Evolutionary conservation across 2,329 filamentous ascomycete genomes (phyloP), one percentile per base, ranked within the genome.

Genomic region (Phaeomoniella chlamydospora): DNA sequence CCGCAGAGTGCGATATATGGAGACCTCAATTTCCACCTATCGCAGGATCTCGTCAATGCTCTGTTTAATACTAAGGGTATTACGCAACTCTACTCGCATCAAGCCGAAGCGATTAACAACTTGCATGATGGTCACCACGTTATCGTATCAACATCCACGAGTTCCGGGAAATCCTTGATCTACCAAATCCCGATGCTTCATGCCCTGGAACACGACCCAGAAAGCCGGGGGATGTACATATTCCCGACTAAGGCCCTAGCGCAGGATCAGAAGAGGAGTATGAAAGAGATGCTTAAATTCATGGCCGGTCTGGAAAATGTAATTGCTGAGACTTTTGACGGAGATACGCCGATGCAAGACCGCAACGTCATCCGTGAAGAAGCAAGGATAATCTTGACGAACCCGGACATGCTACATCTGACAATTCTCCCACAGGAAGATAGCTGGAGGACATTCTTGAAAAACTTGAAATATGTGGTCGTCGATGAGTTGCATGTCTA

Each of bases 201-300:
- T 51, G 80, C 84, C 34, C 62, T 98, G 2, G 88, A 98, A 55
- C 65, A 74, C 36, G 81, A 96, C 48, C 62, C 58, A 2, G 67
- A 77, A 38, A 82, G 83, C 5, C 69, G 90, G 47, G 90, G 90
- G 2, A 85, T 98, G 77, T 96, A 94, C 53, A 94, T 98, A 22
- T 98, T 98, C 41, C 90, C 90, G 0, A 98, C 90, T 0, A 98
- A 98, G 58, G 90, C 90, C 1, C 62, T 98, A 12, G 88, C 90
- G 0, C 90, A 98, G 54, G 90, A 98, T 56, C 90, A 98, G 56
- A 77, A 79, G 46, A 72, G 86, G 45, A 94, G 86, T 45, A 64
- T 98, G 53, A 83, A 82, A 49, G 85, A 94, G 36, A 70, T 96
- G 51, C 63, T 96, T 41, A 62, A 70, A 1, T 94, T 80, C 48